These are phyloP conservation scores for Aspergillus heteromorphus DNA, from an alignment of 495 filamentous ascomycete genomes.

Conservation along the genomic window DNA sequence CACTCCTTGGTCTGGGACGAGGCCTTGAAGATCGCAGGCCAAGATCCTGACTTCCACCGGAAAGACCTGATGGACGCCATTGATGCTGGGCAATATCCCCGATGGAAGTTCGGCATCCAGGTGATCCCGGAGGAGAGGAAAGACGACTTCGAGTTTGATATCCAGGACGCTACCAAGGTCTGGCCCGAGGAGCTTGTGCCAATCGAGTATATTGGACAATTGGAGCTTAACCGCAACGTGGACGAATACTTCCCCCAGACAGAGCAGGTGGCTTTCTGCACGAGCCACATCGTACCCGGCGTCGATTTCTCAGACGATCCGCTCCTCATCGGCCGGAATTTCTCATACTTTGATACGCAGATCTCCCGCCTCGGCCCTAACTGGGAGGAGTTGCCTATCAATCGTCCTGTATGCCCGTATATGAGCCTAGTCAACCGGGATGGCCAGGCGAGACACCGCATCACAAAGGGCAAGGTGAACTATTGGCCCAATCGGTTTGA, in stretches of 20 bases:
- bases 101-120: constrained; percentile 83
- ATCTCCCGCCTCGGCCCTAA: constrained; percentile 76
- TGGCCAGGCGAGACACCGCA: constrained; percentile 38
- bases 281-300: constrained; percentile 77
- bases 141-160: constrained; percentile 85
- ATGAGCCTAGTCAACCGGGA: constrained; percentile 47
- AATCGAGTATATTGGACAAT: constrained; percentile 71
- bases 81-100: constrained; percentile 58
- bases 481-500: constrained; percentile 86
- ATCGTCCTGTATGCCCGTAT: constrained; percentile 66
- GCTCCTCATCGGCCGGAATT: constrained; percentile 76
- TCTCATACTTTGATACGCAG: constrained; percentile 86
- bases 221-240: constrained; percentile 76
- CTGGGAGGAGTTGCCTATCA: constrained; percentile 84
- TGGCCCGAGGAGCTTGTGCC: constrained; percentile 85
- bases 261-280: constrained; percentile 80
- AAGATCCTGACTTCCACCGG: constrained; percentile 85
- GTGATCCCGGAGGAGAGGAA: constrained; percentile 63
- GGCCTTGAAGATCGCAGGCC: constrained; percentile 71
- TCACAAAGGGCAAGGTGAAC: constrained; percentile 68
- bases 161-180: constrained; percentile 86
- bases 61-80: constrained; percentile 83
- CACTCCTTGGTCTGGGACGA: constrained; percentile 88
- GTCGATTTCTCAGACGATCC: constrained; percentile 86
- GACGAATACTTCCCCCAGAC: constrained; percentile 86